These are phyloP conservation scores for Xylaria telfairii DNA, from an alignment of 495 filamentous ascomycete genomes.

Conservation along the genomic window DNA sequence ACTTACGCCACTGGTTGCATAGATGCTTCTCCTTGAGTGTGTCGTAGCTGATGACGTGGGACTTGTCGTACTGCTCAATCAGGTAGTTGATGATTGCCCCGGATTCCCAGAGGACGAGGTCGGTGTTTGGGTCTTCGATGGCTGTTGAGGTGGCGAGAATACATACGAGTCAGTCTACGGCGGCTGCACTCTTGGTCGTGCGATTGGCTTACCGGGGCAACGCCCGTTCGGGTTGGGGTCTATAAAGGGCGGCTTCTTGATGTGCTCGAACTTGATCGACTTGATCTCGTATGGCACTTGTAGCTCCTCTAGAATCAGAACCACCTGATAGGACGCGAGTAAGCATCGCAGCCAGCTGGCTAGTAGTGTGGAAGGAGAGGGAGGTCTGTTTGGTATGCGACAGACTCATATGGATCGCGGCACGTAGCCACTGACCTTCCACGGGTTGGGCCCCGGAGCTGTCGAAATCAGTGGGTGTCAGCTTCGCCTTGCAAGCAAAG, in stretches of 20 bases:
- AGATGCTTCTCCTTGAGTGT: neutral
- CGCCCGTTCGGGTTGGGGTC: conserved; percentile 15
- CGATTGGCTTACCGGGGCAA: neutral
- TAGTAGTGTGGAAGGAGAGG: neutral
- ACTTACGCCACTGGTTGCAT: conserved; percentile 1
- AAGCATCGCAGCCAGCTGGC: neutral
- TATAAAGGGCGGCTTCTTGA: conserved; percentile 8
- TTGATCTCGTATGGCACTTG: conserved; percentile 1
- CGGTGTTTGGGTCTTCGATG: conserved; percentile 68
- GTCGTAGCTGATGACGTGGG: conserved; percentile 56
- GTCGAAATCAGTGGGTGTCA: neutral
- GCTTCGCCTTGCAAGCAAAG: neutral
- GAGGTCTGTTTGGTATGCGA: too few relatives aligned
- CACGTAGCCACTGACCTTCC: conserved; percentile 3
- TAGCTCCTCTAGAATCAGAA: conserved; percentile 3
- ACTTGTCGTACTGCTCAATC: conserved; percentile 65
- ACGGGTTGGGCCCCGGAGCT: conserved; percentile 16
- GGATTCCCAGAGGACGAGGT: conserved; percentile 65
- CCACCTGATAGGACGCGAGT: neutral
- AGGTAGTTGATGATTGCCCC: conserved; percentile 70
- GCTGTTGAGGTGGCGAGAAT: neutral
- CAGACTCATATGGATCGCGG: neutral
- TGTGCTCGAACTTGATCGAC: neutral
- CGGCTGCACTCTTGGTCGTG: too few relatives aligned
- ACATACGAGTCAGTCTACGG: neutral